Conservation (phyloP, 202 grass and related monocot species). For the Elaeis oleifera region DNA sequence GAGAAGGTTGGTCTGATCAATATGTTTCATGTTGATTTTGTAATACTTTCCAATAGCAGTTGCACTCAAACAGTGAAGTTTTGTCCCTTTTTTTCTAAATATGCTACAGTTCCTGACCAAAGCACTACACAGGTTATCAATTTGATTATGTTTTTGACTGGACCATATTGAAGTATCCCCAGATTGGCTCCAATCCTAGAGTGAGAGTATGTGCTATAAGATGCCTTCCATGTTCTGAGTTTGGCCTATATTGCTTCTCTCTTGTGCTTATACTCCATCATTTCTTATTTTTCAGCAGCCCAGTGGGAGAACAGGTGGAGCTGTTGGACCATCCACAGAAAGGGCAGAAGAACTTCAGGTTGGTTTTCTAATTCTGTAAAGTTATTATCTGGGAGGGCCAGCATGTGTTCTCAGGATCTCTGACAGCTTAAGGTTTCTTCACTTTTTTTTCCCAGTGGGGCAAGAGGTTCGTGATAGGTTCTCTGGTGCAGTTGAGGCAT, state of each 20-base stretch:
- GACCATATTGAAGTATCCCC: slow-evolving; percentile 73
- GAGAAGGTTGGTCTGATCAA: slow-evolving; percentile 54
- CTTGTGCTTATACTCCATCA: neutral
- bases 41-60: too few species aligned
- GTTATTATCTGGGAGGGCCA: too few species aligned
- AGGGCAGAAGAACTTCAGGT: slow-evolving; percentile 67
- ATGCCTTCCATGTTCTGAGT: slow-evolving; percentile 8
- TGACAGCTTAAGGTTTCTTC: slow-evolving; percentile 5
- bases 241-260: slow-evolving; percentile 20
- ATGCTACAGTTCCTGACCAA: slow-evolving; percentile 1
- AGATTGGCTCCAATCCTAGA: slow-evolving; percentile 49
- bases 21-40: neutral
- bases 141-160: slow-evolving; percentile 95
- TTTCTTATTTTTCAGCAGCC: slow-evolving; percentile 32
- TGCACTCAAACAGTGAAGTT: neutral
- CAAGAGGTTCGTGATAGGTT: slow-evolving; percentile 91
- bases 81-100: neutral
- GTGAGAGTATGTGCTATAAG: slow-evolving; percentile 37
- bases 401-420: too few species aligned
- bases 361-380: neutral
- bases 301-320: slow-evolving; percentile 42
- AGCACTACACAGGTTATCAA: slow-evolving; percentile 57
- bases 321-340: slow-evolving; percentile 44
- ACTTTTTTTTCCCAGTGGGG: slow-evolving; percentile 45
- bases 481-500: slow-evolving; percentile 84